Evolutionary conservation across 2,329 filamentous ascomycete genomes (phyloP), one percentile per base, ranked within the genome.

Genomic region (Neodidymelliopsis sp.): DNA sequence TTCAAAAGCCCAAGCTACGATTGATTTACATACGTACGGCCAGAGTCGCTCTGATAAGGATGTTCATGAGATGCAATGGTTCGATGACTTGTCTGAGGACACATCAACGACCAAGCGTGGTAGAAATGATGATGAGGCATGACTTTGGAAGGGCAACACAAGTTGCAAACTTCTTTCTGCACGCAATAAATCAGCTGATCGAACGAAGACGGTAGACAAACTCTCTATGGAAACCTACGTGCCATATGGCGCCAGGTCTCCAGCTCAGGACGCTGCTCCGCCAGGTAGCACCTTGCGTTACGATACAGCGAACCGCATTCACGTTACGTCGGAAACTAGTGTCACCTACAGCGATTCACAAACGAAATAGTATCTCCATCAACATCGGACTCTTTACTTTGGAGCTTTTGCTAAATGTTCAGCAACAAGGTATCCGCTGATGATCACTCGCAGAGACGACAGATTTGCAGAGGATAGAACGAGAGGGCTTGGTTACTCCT

Each of bases 241-340:
- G 7, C 31, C 13, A 15, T 37, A 9, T 13, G 12, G 13, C 13
- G 39, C 39, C 1, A 28, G 10, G 4, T 35, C 30, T 27, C 20
- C 30, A 9, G 12, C 30, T 20, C 16, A 29, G 4, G 23, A 24
- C n/a, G 23, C 13, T 23, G 27, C 27, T 22, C n/a, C 7, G 25
- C 6, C 15, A 34, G 13, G 11, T 25, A 22, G 15, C 18, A 30
- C 13, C 4, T 22, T 35, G 39, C 23, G 18, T 12, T 43, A 43
- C 30, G 24, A 22, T 28, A 35, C 20, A 11, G 24, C 25, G 13
- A 25, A 23, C 10, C 19, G 13, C 27, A 25, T 38, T 8, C 20
- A 31, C 20, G 15, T 37, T 20, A 38, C 18, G 27, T 38, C 42
- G 27, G 42, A 38, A 20, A 38, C 27, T 8, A 46, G 15, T 16